Evolutionary conservation across 2,329 filamentous ascomycete genomes (phyloP).

Genomic region (Ceratocystis alfenasii): DNA sequence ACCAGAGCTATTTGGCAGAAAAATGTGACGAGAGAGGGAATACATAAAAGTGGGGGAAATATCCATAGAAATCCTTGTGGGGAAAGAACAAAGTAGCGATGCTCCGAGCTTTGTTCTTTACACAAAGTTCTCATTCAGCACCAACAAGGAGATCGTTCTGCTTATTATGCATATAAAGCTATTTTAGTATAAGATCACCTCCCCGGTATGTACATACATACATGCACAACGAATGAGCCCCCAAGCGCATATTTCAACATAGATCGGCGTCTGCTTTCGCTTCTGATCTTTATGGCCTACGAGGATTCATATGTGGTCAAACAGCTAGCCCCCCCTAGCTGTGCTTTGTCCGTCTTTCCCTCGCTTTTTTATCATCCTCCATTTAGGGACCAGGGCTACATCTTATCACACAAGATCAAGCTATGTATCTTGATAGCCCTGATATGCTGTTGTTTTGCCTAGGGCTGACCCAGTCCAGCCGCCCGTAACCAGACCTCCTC

Average conservation of each 20-base stretch:
- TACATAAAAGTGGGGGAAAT: neutral
- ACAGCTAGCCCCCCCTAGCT: neutral
- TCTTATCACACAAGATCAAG: neutral
- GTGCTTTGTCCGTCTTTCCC: neutral
- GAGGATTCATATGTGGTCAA: neutral
- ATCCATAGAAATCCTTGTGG: neutral
- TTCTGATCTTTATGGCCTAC: neutral
- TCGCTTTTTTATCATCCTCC: neutral
- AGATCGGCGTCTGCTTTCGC: constrained; percentile 2
- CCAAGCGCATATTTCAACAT: neutral
- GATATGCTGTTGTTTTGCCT: neutral
- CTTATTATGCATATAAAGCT: neutral
- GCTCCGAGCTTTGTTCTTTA: constrained; percentile 1
- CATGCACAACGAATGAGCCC: neutral
- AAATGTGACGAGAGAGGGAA: neutral
- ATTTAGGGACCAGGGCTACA: neutral
- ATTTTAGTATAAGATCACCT: neutral
- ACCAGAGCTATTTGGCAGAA: neutral
- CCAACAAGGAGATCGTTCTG: neutral
- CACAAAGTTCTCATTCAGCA: neutral
- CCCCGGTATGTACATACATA: neutral
- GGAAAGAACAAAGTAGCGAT: no score
- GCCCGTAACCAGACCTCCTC: neutral
- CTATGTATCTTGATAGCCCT: neutral
- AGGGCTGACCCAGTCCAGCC: neutral